Evolutionary conservation across 495 filamentous ascomycete genomes (phyloP).

Genomic region (Aspergillus diversus): DNA sequence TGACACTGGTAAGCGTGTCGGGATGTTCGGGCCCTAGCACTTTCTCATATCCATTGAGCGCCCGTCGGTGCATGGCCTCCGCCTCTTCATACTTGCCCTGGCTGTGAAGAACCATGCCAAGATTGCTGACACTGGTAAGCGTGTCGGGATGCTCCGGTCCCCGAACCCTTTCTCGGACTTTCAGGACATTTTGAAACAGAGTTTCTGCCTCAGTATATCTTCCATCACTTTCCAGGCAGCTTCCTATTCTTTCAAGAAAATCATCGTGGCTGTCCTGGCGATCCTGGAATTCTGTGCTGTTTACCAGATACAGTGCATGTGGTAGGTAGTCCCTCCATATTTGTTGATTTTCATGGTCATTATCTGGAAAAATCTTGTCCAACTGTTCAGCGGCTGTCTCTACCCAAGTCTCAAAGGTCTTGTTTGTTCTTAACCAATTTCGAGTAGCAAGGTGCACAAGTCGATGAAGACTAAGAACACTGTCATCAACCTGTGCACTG

Average conservation of each 20-base stretch:
- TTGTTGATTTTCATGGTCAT: background rate
- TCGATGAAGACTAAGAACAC: background rate
- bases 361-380: background rate
- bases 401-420: background rate
- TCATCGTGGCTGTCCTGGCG: background rate
- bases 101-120: background rate
- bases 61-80: background rate
- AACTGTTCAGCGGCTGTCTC: background rate
- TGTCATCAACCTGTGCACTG: background rate
- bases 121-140: background rate
- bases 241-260: background rate
- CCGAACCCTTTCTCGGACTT: background rate
- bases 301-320: background rate
- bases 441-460: constrained; percentile 9
- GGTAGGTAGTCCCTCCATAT: background rate
- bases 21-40: background rate
- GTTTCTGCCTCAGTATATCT: background rate
- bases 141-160: background rate
- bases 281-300: background rate
- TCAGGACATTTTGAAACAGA: background rate
- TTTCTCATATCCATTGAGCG: background rate
- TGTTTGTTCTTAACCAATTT: background rate
- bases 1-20: background rate
- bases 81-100: background rate
- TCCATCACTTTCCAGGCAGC: background rate